Percentiles rank a stretch among this genome's conserved stretches.
Conservation (phyloP, 148 eudicot genomes). For the Rhododendron ferrugineum region DNA sequence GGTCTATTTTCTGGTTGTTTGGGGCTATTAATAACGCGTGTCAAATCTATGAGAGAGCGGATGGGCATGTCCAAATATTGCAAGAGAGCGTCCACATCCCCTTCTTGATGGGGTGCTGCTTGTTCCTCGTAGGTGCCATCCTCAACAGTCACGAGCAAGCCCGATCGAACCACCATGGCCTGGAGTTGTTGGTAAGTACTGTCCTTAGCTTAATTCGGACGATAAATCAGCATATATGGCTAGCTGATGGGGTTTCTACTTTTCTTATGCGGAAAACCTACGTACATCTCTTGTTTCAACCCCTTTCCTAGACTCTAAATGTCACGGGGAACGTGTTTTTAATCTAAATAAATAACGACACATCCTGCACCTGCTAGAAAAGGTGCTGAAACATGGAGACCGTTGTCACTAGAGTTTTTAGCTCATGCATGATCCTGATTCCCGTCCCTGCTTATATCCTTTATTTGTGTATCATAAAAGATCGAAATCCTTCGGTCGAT, state of each 20-base stretch:
- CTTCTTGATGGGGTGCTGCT: conserved; percentile 61
- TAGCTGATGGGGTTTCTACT: neutral
- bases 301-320: neutral
- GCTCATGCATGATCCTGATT: neutral
- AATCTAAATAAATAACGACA: neutral
- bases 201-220: neutral
- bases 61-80: conserved; percentile 70
- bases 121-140: conserved; percentile 57
- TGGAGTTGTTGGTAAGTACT: conserved; percentile 45
- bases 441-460: neutral
- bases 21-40: conserved; percentile 83
- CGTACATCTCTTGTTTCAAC: neutral
- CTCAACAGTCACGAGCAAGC: conserved; percentile 41
- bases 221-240: neutral
- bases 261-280: neutral
- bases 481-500: neutral
- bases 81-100: conserved; percentile 71
- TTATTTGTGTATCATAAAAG: neutral
- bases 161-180: conserved; percentile 39
- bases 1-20: conserved; percentile 61
- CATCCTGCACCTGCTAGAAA: neutral
- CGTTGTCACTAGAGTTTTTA: neutral
- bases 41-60: conserved; percentile 79
- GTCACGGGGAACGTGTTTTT: neutral
- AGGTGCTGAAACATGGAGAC: neutral